Evolutionary conservation across 2,329 filamentous ascomycete genomes (phyloP).

Genomic region (Cladorrhinum sp.): DNA sequence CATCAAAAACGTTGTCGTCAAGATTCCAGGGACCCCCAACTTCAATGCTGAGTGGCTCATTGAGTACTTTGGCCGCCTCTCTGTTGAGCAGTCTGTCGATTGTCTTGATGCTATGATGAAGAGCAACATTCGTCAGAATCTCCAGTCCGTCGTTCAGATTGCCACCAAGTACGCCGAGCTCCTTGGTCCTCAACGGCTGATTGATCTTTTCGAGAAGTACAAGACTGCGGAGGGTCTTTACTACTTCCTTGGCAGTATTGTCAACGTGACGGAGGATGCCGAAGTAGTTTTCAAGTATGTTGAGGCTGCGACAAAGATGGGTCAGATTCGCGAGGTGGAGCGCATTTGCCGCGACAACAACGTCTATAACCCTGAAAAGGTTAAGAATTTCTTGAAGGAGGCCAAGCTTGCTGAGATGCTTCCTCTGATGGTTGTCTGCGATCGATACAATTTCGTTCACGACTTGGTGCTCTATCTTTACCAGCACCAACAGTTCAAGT

Average conservation of each 20-base stretch:
- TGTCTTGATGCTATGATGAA: slow-evolving; percentile 96
- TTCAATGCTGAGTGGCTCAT: slow-evolving; percentile 89
- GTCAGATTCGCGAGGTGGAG: slow-evolving; percentile 93
- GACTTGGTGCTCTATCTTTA: slow-evolving; percentile 95
- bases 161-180: slow-evolving; percentile 98
- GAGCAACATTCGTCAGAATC: slow-evolving; percentile 92
- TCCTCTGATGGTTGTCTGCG: slow-evolving; percentile 95
- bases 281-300: slow-evolving; percentile 99
- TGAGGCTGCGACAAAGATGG: slow-evolving; percentile 90
- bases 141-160: slow-evolving; percentile 91
- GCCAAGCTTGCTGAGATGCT: slow-evolving; percentile 88
- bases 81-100: slow-evolving; percentile 90
- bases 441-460: slow-evolving; percentile 98
- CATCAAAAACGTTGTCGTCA: slow-evolving; percentile 86
- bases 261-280: slow-evolving; percentile 91
- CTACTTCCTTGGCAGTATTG: slow-evolving; percentile 97
- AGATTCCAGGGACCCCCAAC: slow-evolving; percentile 77
- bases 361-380: slow-evolving; percentile 86
- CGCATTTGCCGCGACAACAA: slow-evolving; percentile 94
- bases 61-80: slow-evolving; percentile 89
- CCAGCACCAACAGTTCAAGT: slow-evolving; percentile 98
- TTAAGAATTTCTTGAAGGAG: slow-evolving; percentile 99
- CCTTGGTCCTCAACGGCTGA: slow-evolving; percentile 79
- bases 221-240: slow-evolving; percentile 95
- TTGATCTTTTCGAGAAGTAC: slow-evolving; percentile 96